Base-by-base conservation (phyloP, 202 grass and related monocot genomes). In the Digitaria exilis region DNA sequence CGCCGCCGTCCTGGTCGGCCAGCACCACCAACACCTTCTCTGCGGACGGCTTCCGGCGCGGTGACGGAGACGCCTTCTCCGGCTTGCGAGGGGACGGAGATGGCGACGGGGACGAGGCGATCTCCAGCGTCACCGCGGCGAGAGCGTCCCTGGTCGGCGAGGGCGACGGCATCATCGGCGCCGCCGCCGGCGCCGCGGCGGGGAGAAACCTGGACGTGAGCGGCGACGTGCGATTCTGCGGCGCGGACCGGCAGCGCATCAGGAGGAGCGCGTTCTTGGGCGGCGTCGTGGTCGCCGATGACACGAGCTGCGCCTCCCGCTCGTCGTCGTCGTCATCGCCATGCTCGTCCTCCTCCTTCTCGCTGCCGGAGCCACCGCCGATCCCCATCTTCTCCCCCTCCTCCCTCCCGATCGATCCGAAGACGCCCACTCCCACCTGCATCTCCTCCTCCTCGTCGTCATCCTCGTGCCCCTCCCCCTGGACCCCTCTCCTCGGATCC, bases 241-340 rank as follows among this genome's bases (percentile, higher is more conserved):
- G 93, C n/a, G 91, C 93, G 4, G 96, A 98, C 9, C 96, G 93
- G 85, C 96, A 94, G 37, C 96, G 86, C 96, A 98, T 98, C 10
- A 98, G 85, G 32, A 98, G 77, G 29, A 98, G 96, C 19, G 96
- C 96, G 77, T 96, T 98, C 82, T 94, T 98, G 4, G 96, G 96
- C 43, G 96, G 96, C 35, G 89, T 89, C 30, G 91, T 75, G 45
- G 89, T 86, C 7, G 77, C 80, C 4, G 90, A 88, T 26, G 92
- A 88, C 73, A 86, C 87, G 6, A 86, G 83, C 73, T 76, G 82
- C 61, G 86, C 80, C 13, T 50, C 43, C 29, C 41, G 63, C 37
- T 45, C 80, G 3, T 84, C 65, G 12, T 78, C 69, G 2, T 42
- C 64, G 0, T n/a, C n/a, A n/a, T n/a, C n/a, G n/a, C n/a, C n/a